Base-by-base conservation (phyloP, 192 early-diverging fungal genomes). In the Gamsiella multidivaricata region DNA sequence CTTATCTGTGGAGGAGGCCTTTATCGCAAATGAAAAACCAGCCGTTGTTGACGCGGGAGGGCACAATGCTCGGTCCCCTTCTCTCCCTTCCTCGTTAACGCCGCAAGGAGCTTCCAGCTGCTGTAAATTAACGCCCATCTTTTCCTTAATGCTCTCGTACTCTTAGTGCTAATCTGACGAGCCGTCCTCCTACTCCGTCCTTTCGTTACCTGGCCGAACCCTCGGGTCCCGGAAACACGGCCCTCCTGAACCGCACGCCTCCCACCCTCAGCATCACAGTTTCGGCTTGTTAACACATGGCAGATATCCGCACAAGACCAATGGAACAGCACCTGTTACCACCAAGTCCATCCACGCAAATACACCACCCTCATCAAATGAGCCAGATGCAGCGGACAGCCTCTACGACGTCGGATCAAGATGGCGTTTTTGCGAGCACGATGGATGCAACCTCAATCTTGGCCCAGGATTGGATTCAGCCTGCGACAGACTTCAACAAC, bases 391-490 rank as follows among this genome's bases (percentile, higher is more conserved):
- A 78, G 54, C 56, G 74, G 25, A 32, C 74, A 12, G 31, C 45
- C 33, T 68, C 74, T 2, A 12, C 47, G 10, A 17, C 54, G 5
- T 66, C 64, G 28, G 59, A 78, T 23, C 61, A 47, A 46, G 66
- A 69, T 29, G 49, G n/a, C 5, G 32, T 78, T 4, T 68, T 39
- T 46, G 55, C 73, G 25, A 22, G 46, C 29, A 23, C 49, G 3
- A 61, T 67, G 57, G 72, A 76, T 23, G 10, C 50, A n/a, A 26
- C 42, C 34, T 47, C 65, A 22, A 25, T 29, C 8, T 37, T 78
- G 23, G 22, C 54, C 54, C 65, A 62, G 32, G 74, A 78, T 23
- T 78, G 74, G 74, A 69, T 68, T 33, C 54, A 59, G 17, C 54
- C 74, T 15, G 34, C 74, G n/a, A 5, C 58, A 14, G 74, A 78